phyloP scores from a whole-genome alignment of 1,284 basidiomycete species.

The Leccinum pachyderme region DNA sequence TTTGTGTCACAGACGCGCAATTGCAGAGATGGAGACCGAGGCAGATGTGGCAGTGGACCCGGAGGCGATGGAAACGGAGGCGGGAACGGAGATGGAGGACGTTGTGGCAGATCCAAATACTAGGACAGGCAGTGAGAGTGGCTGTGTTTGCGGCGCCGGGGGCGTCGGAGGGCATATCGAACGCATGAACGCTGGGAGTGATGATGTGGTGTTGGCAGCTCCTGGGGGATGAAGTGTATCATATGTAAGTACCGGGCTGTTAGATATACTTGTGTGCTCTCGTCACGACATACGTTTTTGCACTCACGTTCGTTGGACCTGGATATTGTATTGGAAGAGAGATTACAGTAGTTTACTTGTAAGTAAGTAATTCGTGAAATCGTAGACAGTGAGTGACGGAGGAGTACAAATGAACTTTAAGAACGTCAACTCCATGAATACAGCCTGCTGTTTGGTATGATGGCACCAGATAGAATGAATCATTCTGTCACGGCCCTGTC shows the following conservation, averaged over 20 bases:
- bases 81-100: not conserved
- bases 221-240: slow-evolving; percentile 2
- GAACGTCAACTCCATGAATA: not conserved
- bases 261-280: not conserved
- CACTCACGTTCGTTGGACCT: too few relatives aligned
- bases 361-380: not conserved
- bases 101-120: not conserved
- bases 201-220: not conserved
- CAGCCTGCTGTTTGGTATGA: not conserved
- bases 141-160: not conserved
- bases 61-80: slow-evolving; percentile 13
- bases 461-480: not conserved
- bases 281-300: too few relatives aligned
- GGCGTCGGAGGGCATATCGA: not conserved
- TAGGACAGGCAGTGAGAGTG: not conserved
- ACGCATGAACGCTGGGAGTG: not conserved
- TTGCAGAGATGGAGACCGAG: slow-evolving; percentile 50
- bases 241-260: not conserved
- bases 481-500: not conserved
- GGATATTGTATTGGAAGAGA: not conserved
- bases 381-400: not conserved
- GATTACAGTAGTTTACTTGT: not conserved
- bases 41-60: slow-evolving; percentile 19
- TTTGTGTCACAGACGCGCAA: slow-evolving; percentile 36
- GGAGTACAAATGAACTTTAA: not conserved